Conservation (phyloP, 2,329 filamentous ascomycete genomes). For the Cladosporium sp. region DNA sequence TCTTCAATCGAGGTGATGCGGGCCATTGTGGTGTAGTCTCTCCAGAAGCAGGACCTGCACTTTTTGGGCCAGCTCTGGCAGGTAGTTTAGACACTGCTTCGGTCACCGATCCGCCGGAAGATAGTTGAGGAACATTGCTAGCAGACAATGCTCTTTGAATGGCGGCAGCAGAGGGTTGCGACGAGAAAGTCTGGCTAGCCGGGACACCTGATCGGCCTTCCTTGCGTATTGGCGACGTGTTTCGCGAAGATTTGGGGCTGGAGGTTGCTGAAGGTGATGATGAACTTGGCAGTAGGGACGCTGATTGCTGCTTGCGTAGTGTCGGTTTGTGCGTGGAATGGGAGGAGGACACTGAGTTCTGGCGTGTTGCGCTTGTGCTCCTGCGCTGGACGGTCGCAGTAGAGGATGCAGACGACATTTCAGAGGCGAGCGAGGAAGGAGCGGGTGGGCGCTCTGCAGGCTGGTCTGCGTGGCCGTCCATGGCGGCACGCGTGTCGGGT, state of each 20-base stretch:
- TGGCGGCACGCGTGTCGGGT: slow-evolving; percentile 5
- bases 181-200: slow-evolving; percentile 38
- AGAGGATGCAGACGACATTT: slow-evolving; percentile 13
- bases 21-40: slow-evolving; percentile 68
- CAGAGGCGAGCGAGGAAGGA: slow-evolving; percentile 3
- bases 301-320: slow-evolving; percentile 31
- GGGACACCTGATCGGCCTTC: slow-evolving; percentile 43
- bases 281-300: slow-evolving; percentile 29
- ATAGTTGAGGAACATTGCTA: slow-evolving; percentile 64
- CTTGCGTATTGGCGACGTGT: slow-evolving; percentile 49
- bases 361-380: slow-evolving; percentile 14
- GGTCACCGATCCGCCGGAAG: slow-evolving; percentile 55
- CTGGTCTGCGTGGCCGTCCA: slow-evolving; percentile 8
- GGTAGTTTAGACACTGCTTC: slow-evolving; percentile 64
- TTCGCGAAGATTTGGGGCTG: slow-evolving; percentile 50
- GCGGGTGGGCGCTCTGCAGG: slow-evolving; percentile 1
- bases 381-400: slow-evolving; percentile 15
- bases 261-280: slow-evolving; percentile 39
- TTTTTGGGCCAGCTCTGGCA: slow-evolving; percentile 59
- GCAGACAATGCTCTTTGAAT: slow-evolving; percentile 69
- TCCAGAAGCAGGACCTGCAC: slow-evolving; percentile 46
- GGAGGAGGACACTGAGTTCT: slow-evolving; percentile 22
- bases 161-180: slow-evolving; percentile 61
- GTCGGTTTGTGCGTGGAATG: slow-evolving; percentile 20
- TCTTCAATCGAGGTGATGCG: slow-evolving; percentile 70